Percentiles rank a stretch among this genome's conserved stretches.
These are phyloP conservation scores for Saccharomyces hybrid DNA, from an alignment of 1,139 yeast species.

Conservation along the genomic window DNA sequence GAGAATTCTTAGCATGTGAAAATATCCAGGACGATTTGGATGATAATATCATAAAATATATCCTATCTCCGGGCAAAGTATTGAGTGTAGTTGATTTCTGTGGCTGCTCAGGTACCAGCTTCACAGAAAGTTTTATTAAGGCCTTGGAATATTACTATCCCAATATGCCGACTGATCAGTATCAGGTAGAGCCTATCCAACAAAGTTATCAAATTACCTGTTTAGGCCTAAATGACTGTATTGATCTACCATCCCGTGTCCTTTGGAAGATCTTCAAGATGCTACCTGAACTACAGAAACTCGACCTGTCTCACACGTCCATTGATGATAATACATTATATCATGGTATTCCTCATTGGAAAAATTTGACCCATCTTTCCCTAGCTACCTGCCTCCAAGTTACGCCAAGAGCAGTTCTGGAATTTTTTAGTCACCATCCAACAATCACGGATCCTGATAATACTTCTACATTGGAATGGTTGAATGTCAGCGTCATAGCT, in stretches of 20 bases:
- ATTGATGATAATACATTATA: slow-evolving; percentile 50
- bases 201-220: slow-evolving; percentile 37
- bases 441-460: slow-evolving; percentile 44
- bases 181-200: slow-evolving; percentile 16
- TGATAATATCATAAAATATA: too few relatives aligned
- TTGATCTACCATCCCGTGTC: slow-evolving; percentile 55
- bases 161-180: too few relatives aligned
- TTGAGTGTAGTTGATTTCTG: too few relatives aligned
- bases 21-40: too few relatives aligned
- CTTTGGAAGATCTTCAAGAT: slow-evolving; percentile 52
- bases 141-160: too few relatives aligned
- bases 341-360: slow-evolving; percentile 45
- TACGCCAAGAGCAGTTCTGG: slow-evolving; percentile 65
- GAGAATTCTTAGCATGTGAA: too few relatives aligned
- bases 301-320: slow-evolving; percentile 79
- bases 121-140: slow-evolving; percentile 51
- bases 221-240: slow-evolving; percentile 81
- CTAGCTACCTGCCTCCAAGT: slow-evolving; percentile 71
- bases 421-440: slow-evolving; percentile 67
- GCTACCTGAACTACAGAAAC: slow-evolving; percentile 51
- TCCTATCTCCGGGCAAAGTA: too few relatives aligned
- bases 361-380: slow-evolving; percentile 63
- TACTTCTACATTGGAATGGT: slow-evolving; percentile 52
- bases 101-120: slow-evolving; percentile 61
- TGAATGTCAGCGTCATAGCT: slow-evolving; percentile 66